These are phyloP conservation scores for Verticillium nonalfalfae DNA, from an alignment of 2,329 filamentous ascomycete species.

Conservation along the genomic window DNA sequence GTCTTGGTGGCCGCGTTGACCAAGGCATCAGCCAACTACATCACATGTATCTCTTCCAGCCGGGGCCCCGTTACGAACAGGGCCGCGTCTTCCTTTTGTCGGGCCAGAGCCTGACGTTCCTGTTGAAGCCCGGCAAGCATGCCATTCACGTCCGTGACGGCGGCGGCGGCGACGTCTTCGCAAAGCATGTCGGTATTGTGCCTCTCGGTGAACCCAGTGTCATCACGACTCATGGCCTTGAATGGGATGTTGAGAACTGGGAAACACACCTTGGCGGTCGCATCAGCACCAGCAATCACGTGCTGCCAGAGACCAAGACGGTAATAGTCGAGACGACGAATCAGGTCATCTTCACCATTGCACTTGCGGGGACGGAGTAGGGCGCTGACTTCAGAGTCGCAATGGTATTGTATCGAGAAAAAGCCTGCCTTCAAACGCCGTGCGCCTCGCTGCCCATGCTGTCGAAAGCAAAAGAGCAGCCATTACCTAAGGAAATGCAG, in stretches of 20 bases:
- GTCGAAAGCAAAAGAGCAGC: not conserved
- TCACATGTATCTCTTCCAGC: constrained; percentile 65
- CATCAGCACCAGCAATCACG: constrained; percentile 77
- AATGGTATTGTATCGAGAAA: not conserved
- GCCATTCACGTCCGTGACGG: constrained; percentile 56
- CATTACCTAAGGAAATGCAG: constrained; percentile 71
- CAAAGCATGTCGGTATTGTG: constrained; percentile 77
- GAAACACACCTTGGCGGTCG: constrained; percentile 66
- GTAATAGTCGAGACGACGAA: constrained; percentile 57
- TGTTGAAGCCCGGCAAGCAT: constrained; percentile 66
- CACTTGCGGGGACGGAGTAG: constrained; percentile 33
- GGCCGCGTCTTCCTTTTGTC: constrained; percentile 74
- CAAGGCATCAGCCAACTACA: constrained; percentile 87
- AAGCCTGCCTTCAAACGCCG: constrained; percentile 5
- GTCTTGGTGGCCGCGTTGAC: constrained; percentile 84
- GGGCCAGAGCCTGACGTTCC: constrained; percentile 72
- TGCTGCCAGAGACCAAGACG: constrained; percentile 49
- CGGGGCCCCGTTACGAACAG: constrained; percentile 36
- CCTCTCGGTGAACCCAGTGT: constrained; percentile 71
- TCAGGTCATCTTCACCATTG: constrained; percentile 70
- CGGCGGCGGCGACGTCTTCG: constrained; percentile 48
- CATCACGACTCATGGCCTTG: constrained; percentile 75
- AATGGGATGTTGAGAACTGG: constrained; percentile 90
- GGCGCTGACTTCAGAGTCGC: not conserved
- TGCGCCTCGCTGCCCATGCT: constrained; percentile 1